Evolutionary conservation across 1,139 yeast species (phyloP).

Genomic region (Pneumocystis murina): DNA sequence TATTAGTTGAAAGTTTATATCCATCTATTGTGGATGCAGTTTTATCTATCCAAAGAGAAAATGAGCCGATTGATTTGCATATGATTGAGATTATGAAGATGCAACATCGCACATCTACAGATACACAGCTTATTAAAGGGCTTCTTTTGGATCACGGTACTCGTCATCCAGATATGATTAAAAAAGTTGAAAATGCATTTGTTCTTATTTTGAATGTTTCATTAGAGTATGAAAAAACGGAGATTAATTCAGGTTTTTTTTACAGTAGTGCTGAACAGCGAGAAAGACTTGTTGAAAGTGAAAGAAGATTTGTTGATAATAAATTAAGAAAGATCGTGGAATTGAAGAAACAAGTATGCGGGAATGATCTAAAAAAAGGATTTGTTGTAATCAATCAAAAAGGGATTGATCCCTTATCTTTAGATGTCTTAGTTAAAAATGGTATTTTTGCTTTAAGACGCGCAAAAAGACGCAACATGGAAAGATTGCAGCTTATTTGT

Average conservation of each 20-base stretch:
- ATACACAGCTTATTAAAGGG: conserved; percentile 73
- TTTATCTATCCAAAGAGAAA: conserved; percentile 46
- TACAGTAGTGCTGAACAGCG: conserved; percentile 93
- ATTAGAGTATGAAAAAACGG: conserved; percentile 93
- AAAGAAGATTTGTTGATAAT: conserved; percentile 87
- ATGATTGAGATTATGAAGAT: conserved; percentile 98
- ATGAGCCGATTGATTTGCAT: conserved; percentile 60
- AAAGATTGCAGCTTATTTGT: conserved; percentile 84
- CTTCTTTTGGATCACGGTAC: conserved; percentile 96
- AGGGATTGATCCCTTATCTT: conserved; percentile 97
- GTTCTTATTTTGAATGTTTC: conserved; percentile 84
- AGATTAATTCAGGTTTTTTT: conserved; percentile 90
- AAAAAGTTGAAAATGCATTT: conserved; percentile 63
- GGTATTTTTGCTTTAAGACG: conserved; percentile 88
- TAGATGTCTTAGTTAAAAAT: conserved; percentile 85
- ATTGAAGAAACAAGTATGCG: conserved; percentile 82
- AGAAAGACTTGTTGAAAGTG: conserved; percentile 85
- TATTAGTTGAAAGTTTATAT: conserved; percentile 62
- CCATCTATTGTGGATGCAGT: conserved; percentile 97
- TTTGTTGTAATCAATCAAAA: conserved; percentile 95
- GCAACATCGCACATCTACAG: conserved; percentile 82
- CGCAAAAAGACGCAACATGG: conserved; percentile 99
- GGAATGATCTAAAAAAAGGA: conserved; percentile 53
- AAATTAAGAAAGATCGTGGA: conserved; percentile 83
- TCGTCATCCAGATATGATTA: conserved; percentile 99